These are phyloP conservation scores for Ilyonectria sp. DNA, from an alignment of 2,329 filamentous ascomycete species.

Conservation along the genomic window DNA sequence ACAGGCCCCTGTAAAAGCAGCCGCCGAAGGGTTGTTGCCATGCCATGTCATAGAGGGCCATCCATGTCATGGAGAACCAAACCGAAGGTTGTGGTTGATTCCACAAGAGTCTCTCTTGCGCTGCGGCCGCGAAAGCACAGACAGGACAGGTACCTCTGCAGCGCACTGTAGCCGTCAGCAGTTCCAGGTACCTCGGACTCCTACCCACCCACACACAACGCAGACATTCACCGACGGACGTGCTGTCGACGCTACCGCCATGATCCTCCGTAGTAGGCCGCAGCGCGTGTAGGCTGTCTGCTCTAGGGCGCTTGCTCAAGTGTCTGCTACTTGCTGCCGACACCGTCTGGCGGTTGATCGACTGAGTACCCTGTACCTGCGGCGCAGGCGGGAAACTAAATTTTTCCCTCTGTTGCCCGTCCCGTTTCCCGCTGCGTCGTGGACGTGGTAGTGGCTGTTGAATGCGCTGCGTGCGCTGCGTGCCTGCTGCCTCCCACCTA, in stretches of 20 bases:
- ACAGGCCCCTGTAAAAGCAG: neutral
- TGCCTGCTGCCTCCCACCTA: constrained; percentile 4
- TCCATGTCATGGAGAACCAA: constrained; percentile 21
- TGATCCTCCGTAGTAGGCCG: neutral
- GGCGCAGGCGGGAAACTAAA: neutral
- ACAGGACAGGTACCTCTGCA: neutral
- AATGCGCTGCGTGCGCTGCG: neutral
- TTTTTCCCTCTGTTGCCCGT: neutral
- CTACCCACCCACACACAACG: neutral
- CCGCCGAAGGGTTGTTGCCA: neutral
- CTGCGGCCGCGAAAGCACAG: too few species aligned
- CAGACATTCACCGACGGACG: neutral
- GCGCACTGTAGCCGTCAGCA: neutral
- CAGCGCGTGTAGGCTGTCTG: neutral
- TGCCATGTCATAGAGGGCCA: constrained; percentile 1
- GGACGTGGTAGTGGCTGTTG: neutral
- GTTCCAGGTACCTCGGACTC: neutral
- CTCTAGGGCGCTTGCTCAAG: neutral
- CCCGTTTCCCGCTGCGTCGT: neutral
- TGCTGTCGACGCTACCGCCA: neutral
- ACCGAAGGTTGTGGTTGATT: constrained; percentile 31
- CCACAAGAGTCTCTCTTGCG: constrained; percentile 7
- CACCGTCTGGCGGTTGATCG: neutral
- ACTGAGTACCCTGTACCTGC: neutral
- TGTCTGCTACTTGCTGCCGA: neutral